Percentiles rank a stretch among this genome's conserved stretches.
phyloP scores from a whole-genome alignment of 2,329 filamentous ascomycete species.

The Bertia moriformis region DNA sequence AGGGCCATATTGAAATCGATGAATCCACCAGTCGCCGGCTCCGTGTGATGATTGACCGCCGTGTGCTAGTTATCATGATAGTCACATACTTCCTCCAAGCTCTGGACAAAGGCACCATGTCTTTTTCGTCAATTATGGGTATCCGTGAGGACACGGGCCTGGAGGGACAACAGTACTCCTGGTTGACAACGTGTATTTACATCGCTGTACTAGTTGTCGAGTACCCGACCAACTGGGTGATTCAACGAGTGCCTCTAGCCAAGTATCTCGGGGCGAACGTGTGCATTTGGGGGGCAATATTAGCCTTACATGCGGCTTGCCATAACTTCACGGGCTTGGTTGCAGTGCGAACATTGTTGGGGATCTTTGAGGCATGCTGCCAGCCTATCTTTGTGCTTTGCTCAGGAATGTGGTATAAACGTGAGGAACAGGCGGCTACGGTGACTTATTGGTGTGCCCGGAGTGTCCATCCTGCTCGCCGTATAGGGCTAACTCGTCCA shows the following conservation, averaged over 20 bases:
- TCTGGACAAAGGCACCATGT: slow-evolving; percentile 53
- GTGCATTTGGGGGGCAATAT: slow-evolving; percentile 30
- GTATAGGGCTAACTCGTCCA: not conserved
- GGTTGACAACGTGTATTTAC: slow-evolving; percentile 64
- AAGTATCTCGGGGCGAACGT: slow-evolving; percentile 47
- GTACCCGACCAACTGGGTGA: slow-evolving; percentile 55
- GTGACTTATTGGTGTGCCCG: slow-evolving; percentile 51
- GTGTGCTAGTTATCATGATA: slow-evolving; percentile 58
- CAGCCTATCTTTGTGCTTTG: slow-evolving; percentile 50
- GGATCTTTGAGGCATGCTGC: slow-evolving; percentile 41
- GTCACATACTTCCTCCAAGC: slow-evolving; percentile 60
- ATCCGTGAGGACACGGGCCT: slow-evolving; percentile 18
- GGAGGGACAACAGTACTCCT: slow-evolving; percentile 37
- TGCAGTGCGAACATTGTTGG: slow-evolving; percentile 33
- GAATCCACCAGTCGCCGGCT: slow-evolving; percentile 45
- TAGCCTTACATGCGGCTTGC: slow-evolving; percentile 31
- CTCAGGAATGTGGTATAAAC: slow-evolving; percentile 57
- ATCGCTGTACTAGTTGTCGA: slow-evolving; percentile 57
- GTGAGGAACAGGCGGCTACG: slow-evolving; percentile 50
- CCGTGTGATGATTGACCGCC: slow-evolving; percentile 49
- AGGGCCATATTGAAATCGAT: slow-evolving; percentile 37
- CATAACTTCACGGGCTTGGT: slow-evolving; percentile 32
- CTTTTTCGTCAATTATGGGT: slow-evolving; percentile 32
- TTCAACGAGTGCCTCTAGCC: slow-evolving; percentile 49
- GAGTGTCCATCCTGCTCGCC: not conserved